Base-by-base conservation (phyloP, 2,329 filamentous ascomycete genomes). In the Cladosporium sphaerospermum region DNA sequence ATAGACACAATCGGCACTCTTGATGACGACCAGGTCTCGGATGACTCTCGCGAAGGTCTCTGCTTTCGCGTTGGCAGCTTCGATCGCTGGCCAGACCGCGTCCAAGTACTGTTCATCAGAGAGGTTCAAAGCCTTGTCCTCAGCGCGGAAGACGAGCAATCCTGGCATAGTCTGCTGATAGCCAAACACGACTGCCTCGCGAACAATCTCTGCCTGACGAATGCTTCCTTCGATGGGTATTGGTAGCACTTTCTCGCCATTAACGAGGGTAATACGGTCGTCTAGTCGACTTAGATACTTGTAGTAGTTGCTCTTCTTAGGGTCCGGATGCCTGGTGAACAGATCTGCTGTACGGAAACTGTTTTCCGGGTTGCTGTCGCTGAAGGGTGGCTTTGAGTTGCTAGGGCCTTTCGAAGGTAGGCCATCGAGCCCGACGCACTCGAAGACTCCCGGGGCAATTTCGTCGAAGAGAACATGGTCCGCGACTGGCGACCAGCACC, bases 171-270 rank as follows among this genome's bases (percentile, higher is more conserved):
- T 70, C 45, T 72, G 74, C 8, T 76, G 78, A 1, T 75, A 73
- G 0, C 82, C 82, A 56, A 84, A 82, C 0, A 82, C 74, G 2
- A 83, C 70, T 0, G 76, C 77, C 54, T 85, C 82, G 13, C 74
- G 69, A 0, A 85, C 78, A 0, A 76, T 65, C 3, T 71, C 67
- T 45, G 78, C 71, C 49, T 80, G 74, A 8, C 79, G 71, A 6
- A 84, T 75, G 0, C 73, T 70, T 3, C 77, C 75, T 62, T 86
- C 83, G 37, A 76, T 71, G 0, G 70, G 67, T 5, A 78, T 64
- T 0, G 75, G 75, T 16, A 74, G 68, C 1, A 74, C 73, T 54
- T 78, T 78, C 61, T 78, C 75, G 8, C 75, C 76, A 50, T 78
- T 78, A 4, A 74, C 65, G 6, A 78, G 62, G 0, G 73, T 72